Conservation (phyloP, 805 yeast species). For the Ogataea dorogensis region DNA sequence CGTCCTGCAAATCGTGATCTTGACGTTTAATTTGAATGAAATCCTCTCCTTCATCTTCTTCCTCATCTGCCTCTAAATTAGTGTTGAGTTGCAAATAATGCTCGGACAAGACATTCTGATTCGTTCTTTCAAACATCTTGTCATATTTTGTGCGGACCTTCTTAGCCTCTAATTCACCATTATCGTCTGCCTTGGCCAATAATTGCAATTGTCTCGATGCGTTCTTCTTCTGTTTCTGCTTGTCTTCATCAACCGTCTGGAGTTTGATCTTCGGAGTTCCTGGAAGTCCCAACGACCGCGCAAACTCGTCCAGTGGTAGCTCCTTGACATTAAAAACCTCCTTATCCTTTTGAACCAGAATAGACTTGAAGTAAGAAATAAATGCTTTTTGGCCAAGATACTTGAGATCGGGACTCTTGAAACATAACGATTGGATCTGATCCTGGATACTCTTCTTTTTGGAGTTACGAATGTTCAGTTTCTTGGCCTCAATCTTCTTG, state of each 20-base stretch:
- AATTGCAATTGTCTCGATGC: conserved; percentile 67
- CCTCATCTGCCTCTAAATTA: conserved; percentile 28
- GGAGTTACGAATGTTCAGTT: conserved; percentile 70
- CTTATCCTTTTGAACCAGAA: conserved; percentile 84
- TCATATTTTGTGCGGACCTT: conserved; percentile 85
- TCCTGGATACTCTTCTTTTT: conserved; percentile 73
- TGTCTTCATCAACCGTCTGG: conserved; percentile 42
- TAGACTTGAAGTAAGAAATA: conserved; percentile 82
- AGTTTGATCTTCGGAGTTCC: conserved; percentile 94
- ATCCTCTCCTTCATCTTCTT: conserved; percentile 58
- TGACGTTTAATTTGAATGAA: conserved; percentile 78
- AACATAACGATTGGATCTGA: conserved; percentile 85
- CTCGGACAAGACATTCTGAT: conserved; percentile 87
- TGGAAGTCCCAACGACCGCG: conserved; percentile 87
- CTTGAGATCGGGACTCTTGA: conserved; percentile 87
- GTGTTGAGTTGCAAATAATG: conserved; percentile 78
- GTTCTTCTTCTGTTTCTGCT: conserved; percentile 73
- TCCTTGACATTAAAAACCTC: conserved; percentile 76
- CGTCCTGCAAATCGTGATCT: conserved; percentile 68
- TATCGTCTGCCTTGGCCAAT: conserved; percentile 55
- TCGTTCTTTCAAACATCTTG: conserved; percentile 91
- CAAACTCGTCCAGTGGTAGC: conserved; percentile 78
- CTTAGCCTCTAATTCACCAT: conserved; percentile 55
- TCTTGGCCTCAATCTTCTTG: conserved; percentile 66
- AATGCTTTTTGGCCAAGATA: conserved; percentile 95